Percentiles rank a stretch among this genome's conserved stretches.
Conservation (phyloP, 352 stramenopile genomes). For the Thraustochytrium aureum region DNA sequence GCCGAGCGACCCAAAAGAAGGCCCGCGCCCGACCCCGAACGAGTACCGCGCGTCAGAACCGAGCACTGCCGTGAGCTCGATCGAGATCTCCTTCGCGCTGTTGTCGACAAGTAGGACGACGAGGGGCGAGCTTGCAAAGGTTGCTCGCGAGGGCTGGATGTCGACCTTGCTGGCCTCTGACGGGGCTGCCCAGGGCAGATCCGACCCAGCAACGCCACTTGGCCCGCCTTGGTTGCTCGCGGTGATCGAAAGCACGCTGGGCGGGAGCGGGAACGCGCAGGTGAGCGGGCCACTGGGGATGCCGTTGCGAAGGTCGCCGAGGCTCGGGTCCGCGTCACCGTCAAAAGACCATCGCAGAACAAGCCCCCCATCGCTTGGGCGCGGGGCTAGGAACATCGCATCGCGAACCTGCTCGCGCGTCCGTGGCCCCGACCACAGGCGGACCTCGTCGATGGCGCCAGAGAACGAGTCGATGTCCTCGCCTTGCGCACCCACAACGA, state of each 20-base stretch:
- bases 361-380: background rate
- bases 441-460: constrained; percentile 16
- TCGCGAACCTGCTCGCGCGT: background rate
- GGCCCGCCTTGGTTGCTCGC: background rate
- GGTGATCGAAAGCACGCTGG: background rate
- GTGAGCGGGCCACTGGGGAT: background rate
- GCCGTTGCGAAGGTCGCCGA: background rate
- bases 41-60: too few species aligned
- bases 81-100: too few species aligned
- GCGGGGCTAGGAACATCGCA: background rate
- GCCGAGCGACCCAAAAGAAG: too few species aligned
- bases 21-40: too few species aligned
- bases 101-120: too few species aligned
- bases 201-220: background rate
- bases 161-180: background rate
- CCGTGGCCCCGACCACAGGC: constrained; percentile 3
- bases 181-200: background rate
- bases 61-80: too few species aligned
- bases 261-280: background rate
- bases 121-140: too few species aligned
- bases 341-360: constrained; percentile 11
- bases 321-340: background rate
- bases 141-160: too few species aligned
- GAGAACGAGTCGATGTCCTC: background rate
- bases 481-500: background rate